A percentile compares a stretch with the other conserved stretches of the same genome.
Evolutionary conservation across 2,329 filamentous ascomycete species (phyloP).

Genomic region (Penicillium digitatum): DNA sequence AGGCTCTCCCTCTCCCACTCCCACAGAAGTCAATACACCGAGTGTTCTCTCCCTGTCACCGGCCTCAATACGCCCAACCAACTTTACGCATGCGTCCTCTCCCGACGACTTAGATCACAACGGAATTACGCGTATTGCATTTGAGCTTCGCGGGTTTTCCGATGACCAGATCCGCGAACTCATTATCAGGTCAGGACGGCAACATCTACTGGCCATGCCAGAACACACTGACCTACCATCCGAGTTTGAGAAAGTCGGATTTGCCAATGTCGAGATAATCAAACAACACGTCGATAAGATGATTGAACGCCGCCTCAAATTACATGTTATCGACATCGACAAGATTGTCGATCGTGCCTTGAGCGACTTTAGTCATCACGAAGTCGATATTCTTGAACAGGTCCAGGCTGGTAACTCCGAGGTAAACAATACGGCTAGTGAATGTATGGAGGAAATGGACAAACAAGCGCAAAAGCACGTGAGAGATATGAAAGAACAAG

Average conservation of each 20-base stretch:
- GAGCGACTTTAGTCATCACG: no score
- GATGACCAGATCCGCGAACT: constrained; percentile 15
- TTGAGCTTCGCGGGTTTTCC: constrained; percentile 15
- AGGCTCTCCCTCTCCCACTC: constrained; percentile 16
- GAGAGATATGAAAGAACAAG: no score
- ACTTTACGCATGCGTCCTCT: constrained; percentile 15
- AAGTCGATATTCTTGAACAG: no score
- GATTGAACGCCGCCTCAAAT: constrained; percentile 15
- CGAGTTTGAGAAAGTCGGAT: constrained; percentile 5
- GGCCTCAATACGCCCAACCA: constrained; percentile 12
- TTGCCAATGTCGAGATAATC: constrained; percentile 5
- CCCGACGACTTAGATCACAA: constrained; percentile 6
- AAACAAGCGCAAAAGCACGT: no score
- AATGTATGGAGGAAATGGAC: no score
- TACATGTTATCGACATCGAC: constrained; percentile 1
- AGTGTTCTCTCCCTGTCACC: constrained; percentile 15
- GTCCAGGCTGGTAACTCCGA: no score
- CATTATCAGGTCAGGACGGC: constrained; percentile 14
- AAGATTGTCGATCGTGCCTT: constrained; percentile 14
- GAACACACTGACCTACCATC: constrained; percentile 9
- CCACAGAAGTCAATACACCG: constrained; percentile 21
- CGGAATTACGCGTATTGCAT: constrained; percentile 12
- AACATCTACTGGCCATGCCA: constrained; percentile 18
- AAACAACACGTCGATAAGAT: no score
- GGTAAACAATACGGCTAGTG: no score